Base-by-base conservation (phyloP, 257 asterid species). In the Oldenlandia corymbosa region DNA sequence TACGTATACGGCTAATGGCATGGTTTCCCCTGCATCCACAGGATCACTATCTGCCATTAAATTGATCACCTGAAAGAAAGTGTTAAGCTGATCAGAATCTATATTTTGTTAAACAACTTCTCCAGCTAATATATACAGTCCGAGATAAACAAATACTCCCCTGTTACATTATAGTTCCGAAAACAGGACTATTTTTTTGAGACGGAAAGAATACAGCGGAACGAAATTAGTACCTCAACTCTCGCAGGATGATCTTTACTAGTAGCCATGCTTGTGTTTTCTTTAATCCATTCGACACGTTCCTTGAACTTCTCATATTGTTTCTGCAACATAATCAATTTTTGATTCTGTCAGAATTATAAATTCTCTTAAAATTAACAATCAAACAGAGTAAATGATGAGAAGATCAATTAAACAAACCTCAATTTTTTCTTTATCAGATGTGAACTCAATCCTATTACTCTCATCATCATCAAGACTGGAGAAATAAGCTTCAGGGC, bases 1-100 rank as follows among this genome's bases (percentile, higher is more conserved):
- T 36, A 82, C 80, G 65, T 88, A 88, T 30, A 81, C 88, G 23
- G 84, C 85, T 21, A 79, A 69, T 30, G 88, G 84, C 83, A 82
- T 64, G 37, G 60, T 54, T 61, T 54, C 57, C 24, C 53, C 47
- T 14, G 47, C 60, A 47, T 12, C 64, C 20, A 13, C 5, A 21
- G 54, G 10, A 61, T 43, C 66, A 43, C 9, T 52, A 65, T 51
- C 37, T 66, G 1, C 65, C 55, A 72, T 78, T 1, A 62, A n/a
- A n/a, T n/a, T 58, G 48, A 86, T 84, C 41, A 80, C 78, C 96
- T 88, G 78, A 61, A 26, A 42, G 46, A 56, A 56, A 32, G 9
- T 34, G 39, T 4, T 34, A 34, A 34, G 39, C n/a, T n/a, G n/a
- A 34, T 34, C 39, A 34, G 9, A 34, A 4, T 34, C n/a, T n/a